phyloP scores from a whole-genome alignment of 164 flowering plant species.

The Piper longum region DNA sequence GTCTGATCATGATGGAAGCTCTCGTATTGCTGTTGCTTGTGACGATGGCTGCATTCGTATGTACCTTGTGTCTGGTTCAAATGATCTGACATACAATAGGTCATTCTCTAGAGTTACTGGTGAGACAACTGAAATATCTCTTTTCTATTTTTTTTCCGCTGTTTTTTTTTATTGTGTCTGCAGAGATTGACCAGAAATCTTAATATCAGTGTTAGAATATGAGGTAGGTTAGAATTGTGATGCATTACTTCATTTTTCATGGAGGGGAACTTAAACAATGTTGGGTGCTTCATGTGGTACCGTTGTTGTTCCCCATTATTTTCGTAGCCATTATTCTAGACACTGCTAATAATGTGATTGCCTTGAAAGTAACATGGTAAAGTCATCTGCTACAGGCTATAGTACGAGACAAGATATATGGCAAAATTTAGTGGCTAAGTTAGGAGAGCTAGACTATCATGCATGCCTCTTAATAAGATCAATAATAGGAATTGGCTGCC shows the following conservation, averaged over 20 bases:
- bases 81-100: constrained; percentile 38
- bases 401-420: no score
- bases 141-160: background rate
- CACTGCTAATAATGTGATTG: no score
- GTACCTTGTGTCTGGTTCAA: constrained; percentile 36
- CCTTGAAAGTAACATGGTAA: no score
- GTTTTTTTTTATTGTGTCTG: background rate
- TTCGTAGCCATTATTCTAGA: background rate
- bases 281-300: background rate
- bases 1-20: constrained; percentile 13
- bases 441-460: no score
- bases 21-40: constrained; percentile 57
- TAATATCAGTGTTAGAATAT: no score
- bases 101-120: constrained; percentile 89
- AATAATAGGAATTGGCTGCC: no score
- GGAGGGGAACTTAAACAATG: background rate
- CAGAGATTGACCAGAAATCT: background rate
- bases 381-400: no score
- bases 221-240: background rate
- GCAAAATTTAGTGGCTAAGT: no score
- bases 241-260: background rate
- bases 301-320: background rate
- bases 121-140: constrained; percentile 31
- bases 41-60: constrained; percentile 90
- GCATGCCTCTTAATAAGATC: no score